phyloP scores from a whole-genome alignment of 129 eudicot genomes.

The Heracleum sosnowskyi region DNA sequence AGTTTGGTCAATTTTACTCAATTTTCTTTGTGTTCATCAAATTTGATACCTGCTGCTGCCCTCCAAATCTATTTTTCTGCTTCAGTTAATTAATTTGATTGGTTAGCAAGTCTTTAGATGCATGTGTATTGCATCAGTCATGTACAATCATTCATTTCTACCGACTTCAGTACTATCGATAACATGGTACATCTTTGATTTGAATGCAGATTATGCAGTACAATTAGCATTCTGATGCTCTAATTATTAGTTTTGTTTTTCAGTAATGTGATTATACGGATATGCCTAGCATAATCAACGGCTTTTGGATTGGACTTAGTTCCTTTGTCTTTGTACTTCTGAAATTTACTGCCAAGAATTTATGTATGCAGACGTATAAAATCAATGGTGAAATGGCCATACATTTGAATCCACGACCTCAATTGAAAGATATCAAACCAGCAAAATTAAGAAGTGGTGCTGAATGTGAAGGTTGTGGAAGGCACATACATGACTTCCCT shows the following conservation, averaged over 20 bases:
- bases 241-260: not conserved
- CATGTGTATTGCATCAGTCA: too few relatives aligned
- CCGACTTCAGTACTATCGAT: not conserved
- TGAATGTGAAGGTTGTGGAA: conserved; percentile 60
- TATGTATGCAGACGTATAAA: conserved; percentile 46
- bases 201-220: not conserved
- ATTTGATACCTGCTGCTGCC: not conserved
- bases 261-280: not conserved
- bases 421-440: conserved; percentile 29
- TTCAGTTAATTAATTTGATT: not conserved
- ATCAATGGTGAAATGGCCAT: conserved; percentile 71
- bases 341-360: not conserved
- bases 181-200: not conserved
- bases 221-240: not conserved
- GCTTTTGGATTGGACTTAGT: not conserved
- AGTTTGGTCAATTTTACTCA: not conserved
- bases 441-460: conserved; percentile 42
- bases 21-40: not conserved
- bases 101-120: not conserved
- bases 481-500: conserved; percentile 67
- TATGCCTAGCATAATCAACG: not conserved
- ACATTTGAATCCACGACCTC: conserved; percentile 75
- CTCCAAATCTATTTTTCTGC: not conserved
- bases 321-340: not conserved
- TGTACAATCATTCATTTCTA: too few relatives aligned